Evolutionary conservation across 2,329 filamentous ascomycete genomes (phyloP).

Genomic region (Tolypocladium guangdongense): DNA sequence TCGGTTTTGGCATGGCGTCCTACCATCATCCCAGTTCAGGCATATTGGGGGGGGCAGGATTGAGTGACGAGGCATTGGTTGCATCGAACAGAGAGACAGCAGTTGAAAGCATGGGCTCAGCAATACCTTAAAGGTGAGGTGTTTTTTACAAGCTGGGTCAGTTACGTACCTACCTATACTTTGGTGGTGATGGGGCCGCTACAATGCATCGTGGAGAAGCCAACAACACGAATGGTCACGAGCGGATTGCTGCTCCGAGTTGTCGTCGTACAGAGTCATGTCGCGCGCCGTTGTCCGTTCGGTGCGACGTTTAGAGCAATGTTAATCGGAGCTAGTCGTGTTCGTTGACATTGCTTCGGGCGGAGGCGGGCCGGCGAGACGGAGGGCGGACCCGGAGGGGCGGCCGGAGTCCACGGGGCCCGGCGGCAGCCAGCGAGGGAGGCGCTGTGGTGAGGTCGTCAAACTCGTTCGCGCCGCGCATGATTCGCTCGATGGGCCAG

Average conservation of each 20-base stretch:
- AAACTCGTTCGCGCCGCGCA: background rate
- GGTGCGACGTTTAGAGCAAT: background rate
- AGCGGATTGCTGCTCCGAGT: background rate
- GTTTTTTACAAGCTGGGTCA: background rate
- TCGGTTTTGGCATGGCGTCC: background rate
- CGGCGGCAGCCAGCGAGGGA: background rate
- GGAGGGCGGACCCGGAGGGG: background rate
- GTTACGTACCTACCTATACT: too few relatives aligned
- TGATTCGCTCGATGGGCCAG: background rate
- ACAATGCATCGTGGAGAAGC: background rate
- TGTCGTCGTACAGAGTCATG: too few relatives aligned
- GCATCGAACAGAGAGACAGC: background rate
- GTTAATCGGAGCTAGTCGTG: background rate
- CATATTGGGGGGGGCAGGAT: background rate
- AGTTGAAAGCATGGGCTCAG: background rate
- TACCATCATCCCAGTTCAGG: background rate
- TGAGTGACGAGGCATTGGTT: background rate
- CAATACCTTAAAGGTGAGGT: background rate
- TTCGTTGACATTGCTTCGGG: background rate
- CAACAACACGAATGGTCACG: background rate
- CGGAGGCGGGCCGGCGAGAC: background rate
- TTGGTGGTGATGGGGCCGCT: background rate
- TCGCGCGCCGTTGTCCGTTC: background rate
- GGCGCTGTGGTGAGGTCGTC: background rate
- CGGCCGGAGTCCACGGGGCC: slow-evolving; percentile 5